Evolutionary conservation across 148 eudicot species (phyloP), one percentile per base, ranked within the genome.

Genomic region (Bassia scoparia): DNA sequence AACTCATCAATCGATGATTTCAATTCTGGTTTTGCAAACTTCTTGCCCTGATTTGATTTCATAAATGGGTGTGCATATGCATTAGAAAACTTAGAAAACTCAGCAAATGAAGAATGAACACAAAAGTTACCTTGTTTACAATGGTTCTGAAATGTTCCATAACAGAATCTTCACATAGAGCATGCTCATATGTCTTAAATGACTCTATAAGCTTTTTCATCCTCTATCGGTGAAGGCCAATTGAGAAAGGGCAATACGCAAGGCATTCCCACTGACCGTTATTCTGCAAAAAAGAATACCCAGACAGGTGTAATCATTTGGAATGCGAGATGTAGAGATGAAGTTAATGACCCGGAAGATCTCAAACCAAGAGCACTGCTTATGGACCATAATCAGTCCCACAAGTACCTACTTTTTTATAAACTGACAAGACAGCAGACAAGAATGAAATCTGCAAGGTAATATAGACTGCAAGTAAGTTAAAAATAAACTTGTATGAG

Each of bases 201-300:
- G 87, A 87, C 71, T 95, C 98, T 53, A 91, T 89, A 48, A 95
- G 89, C 88, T 81, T 91, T 72, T 83, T 95, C 88, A 91, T 89
- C 97, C 97, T 80, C 89, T 95, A 73, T 95, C 98, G 61, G 97
- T 95, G 77, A 88, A 95, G 71, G 93, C 74, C 80, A 95, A 87
- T 87, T 91, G 98, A 81, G 98, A 91, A 37, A 95, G 97, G 97
- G 81, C 98, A 95, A 75, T 89, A 95, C n/a, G 98, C 91, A 62
- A 91, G 87, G 77, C 84, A 84, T 82, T 95, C 96, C 90, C 93
- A 91, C 72, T 89, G 96, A 82, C 78, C 86, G 31, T 43, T 33
- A 83, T 95, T n/a, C 98, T 95, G 97, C 82, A 81, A 21, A 43
- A 71, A 52, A 72, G 70, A 50, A n/a, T n/a, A n/a, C 26, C 33